Base-by-base conservation (phyloP, 208 protist genomes). In the Leishmania braziliensis region DNA sequence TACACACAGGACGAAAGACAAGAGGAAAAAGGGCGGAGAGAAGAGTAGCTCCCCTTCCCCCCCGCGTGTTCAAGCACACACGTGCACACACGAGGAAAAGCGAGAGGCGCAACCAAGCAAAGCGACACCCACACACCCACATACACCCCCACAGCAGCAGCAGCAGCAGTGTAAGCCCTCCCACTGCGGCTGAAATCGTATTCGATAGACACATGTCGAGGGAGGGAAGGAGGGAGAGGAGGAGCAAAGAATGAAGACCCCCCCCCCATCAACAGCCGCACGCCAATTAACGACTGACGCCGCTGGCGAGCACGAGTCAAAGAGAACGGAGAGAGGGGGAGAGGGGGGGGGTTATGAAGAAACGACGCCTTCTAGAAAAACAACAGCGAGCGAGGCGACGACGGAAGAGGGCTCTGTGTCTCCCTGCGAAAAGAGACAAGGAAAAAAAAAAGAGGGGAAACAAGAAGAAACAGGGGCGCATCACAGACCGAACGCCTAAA, bases 261-360 rank as follows among this genome's bases (percentile, higher is more conserved):
- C n/a, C 9, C 60, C 3, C n/a, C n/a, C 60, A 36, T 5, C n/a
- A 66, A 36, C 60, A n/a, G 60, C 60, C 10, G 0, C n/a, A 66
- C 60, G 33, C 4, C 60, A n/a, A 66, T 36, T 5, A 29, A 39
- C 60, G n/a, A 66, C 60, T 18, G 60, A 66, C 60, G n/a, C n/a
- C n/a, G 5, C 36, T 36, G 36, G 65, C 29, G 18, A 39, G 36
- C 14, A 70, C 14, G 60, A 66, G 23, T 18, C 0, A 39, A 4
- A 16, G 33, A 70, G 12, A 69, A 68, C 26, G 9, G 36, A 81
- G 16, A 65, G 39, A 53, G 72, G 78, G 72, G 72, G 46, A 43
- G 0, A 46, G 23, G 51, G 70, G 65, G 54, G 4, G 23, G 60
- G 33, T 6, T 2, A 50, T 6, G 50, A 14, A 51, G 66, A 29